Base-by-base conservation (phyloP, 2,329 filamentous ascomycete species). In the Alternaria infectoria region DNA sequence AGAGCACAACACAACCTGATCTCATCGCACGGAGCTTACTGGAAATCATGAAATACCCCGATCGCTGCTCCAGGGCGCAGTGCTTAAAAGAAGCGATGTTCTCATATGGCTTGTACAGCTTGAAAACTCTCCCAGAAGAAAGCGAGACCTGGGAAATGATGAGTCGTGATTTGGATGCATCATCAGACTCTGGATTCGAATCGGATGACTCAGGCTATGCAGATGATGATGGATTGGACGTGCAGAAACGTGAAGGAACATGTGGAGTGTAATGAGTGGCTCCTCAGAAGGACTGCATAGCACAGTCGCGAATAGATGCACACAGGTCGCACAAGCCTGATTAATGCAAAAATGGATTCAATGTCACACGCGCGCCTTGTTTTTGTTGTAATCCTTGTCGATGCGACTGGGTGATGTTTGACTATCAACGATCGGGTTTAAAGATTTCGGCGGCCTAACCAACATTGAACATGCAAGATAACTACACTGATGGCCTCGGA, bases 331-430 rank as follows among this genome's bases (percentile, higher is more conserved):
- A 54, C 40, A 52, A 59, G 15, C 25, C 7, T 32, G 57, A 59
- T 17, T 45, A 46, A 54, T 59, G 40, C 21, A 59, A 51, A 52
- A 44, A 44, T 26, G 36, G 44, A 45, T 28, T 32, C 23, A 19
- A 54, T 59, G 32, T 40, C 49, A 52, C 49, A 36, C 30, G 49
- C 49, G 19, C 49, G 49, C 49, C 49, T 52, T 52, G 49, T 32
- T 52, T 52, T 52, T 52, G 49, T 36, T 13, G n/a, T 21, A 52
- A 52, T 36, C 49, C 49, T 52, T 52, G 49, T 52, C 49, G 49
- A 52, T 52, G 49, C 21, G 49, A 52, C 49, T 52, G 49, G 49
- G 49, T 40, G 28, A 23, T 52, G 49, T 52, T 52, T 40, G 28
- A 36, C 49, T 23, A 51, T 51, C 49, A 51, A 19, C 36, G 32